Evolutionary conservation across 2,329 filamentous ascomycete genomes (phyloP), one percentile per base, ranked within the genome.

Genomic region (Alternaria sp.): DNA sequence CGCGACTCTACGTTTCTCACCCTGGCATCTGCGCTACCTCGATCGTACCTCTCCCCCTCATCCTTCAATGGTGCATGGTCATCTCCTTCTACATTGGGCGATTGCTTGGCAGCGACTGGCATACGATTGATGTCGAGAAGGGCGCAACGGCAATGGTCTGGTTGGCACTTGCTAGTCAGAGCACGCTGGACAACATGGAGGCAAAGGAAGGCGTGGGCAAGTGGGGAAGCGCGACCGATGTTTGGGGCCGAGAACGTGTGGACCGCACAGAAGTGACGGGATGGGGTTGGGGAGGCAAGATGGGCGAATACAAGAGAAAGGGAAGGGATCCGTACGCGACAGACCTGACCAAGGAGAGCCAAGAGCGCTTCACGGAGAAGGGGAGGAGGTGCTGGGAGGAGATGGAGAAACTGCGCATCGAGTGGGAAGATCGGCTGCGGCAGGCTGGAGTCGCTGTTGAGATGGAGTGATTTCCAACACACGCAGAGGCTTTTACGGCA

Each of bases 41-140:
- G 2, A 91, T 99, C 65, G 86, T 97, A 65, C 89, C 92, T 1
- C 85, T 97, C 8, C 85, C 87, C 52, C 84, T 85, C 66, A 82
- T 93, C 66, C 84, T 97, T 62, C 86, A 88, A 65, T 89, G 87
- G 76, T 82, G 85, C 62, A 95, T 95, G 86, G 79, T 87, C 52
- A 73, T 86, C 20, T 82, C 86, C 4, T 89, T 96, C 75, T 89
- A 89, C 76, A 44, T 97, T 16, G 88, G 88, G 14, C 91, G 94
- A 65, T 89, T 86, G 82, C 76, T 93, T 27, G 95, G 95, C 50
- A 96, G 92, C 3, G 92, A 92, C 11, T 99, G 95, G 95, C 94
- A 98, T 77, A 85, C 87, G 0, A 84, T 92, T 50, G 85, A 85
- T n/a, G 85, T 89, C 0, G 97, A 97, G 81, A 85, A 86, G 20